phyloP scores from a whole-genome alignment of 2,329 filamentous ascomycete species.

The Penicillium sp. region DNA sequence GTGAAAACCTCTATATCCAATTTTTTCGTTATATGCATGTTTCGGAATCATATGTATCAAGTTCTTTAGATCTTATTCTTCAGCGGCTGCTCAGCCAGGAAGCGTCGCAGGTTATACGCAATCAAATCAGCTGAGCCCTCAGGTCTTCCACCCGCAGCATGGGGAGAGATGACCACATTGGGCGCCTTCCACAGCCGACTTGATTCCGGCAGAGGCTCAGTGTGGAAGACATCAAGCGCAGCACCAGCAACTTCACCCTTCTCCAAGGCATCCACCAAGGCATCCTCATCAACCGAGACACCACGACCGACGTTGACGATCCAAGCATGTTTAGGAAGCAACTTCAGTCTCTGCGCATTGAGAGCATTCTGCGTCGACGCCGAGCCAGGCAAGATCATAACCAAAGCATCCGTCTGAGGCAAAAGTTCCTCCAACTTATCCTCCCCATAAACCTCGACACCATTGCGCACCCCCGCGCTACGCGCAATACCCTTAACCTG shows the following conservation, averaged over 20 bases:
- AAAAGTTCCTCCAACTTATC: slow-evolving; percentile 59
- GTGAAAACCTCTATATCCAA: slow-evolving; percentile 1
- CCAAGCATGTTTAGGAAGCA: slow-evolving; percentile 58
- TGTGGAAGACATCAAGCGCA: slow-evolving; percentile 27
- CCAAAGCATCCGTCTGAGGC: slow-evolving; percentile 64
- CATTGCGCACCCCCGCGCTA: slow-evolving; percentile 59
- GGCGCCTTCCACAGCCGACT: slow-evolving; percentile 27
- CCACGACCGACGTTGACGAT: slow-evolving; percentile 29
- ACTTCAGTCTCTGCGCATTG: slow-evolving; percentile 56
- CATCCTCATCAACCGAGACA: slow-evolving; percentile 27
- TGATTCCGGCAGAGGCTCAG: slow-evolving; percentile 24
- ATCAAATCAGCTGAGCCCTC: slow-evolving; percentile 65
- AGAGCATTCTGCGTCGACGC: slow-evolving; percentile 61
- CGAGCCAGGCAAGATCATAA: slow-evolving; percentile 68
- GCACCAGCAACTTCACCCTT: slow-evolving; percentile 26
- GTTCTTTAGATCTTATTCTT: slow-evolving; percentile 56
- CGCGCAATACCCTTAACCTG: slow-evolving; percentile 64
- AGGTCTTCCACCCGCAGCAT: slow-evolving; percentile 49
- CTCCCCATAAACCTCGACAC: slow-evolving; percentile 62
- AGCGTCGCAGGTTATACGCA: slow-evolving; percentile 63
- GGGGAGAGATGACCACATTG: slow-evolving; percentile 27
- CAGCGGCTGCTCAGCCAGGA: slow-evolving; percentile 62
- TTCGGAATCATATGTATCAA: too few relatives aligned
- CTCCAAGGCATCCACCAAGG: slow-evolving; percentile 24
- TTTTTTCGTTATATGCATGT: background rate